Evolutionary conservation across 2,329 filamentous ascomycete genomes (phyloP).

Genomic region (Mycosphaerelloides madeirae): DNA sequence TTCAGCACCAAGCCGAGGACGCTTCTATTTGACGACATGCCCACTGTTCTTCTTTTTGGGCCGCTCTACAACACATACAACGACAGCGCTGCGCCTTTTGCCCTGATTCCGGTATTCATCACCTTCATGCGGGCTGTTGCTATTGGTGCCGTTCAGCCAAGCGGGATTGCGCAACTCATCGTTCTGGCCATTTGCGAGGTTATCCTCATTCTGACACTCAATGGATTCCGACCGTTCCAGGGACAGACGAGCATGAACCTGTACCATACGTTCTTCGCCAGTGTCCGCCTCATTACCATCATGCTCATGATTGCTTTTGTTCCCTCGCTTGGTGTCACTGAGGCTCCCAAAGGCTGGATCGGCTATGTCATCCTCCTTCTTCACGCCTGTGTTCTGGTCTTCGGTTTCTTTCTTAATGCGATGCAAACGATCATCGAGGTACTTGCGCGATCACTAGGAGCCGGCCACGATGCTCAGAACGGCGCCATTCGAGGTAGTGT

Average conservation of each 20-base stretch:
- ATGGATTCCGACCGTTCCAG: slow-evolving; percentile 86
- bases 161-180: slow-evolving; percentile 88
- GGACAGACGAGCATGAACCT: slow-evolving; percentile 94
- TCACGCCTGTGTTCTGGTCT: slow-evolving; percentile 77
- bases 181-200: slow-evolving; percentile 92
- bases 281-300: slow-evolving; percentile 65
- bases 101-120: slow-evolving; percentile 77
- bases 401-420: slow-evolving; percentile 91
- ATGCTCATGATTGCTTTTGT: slow-evolving; percentile 63
- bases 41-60: slow-evolving; percentile 83
- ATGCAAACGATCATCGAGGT: slow-evolving; percentile 89
- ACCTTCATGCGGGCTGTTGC: slow-evolving; percentile 83
- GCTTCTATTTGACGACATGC: slow-evolving; percentile 86
- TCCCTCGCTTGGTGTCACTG: slow-evolving; percentile 71
- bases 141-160: slow-evolving; percentile 87
- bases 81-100: slow-evolving; percentile 86
- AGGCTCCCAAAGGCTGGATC: slow-evolving; percentile 85
- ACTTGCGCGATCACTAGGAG: slow-evolving; percentile 72
- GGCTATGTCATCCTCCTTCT: slow-evolving; percentile 86
- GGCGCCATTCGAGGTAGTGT: slow-evolving; percentile 66
- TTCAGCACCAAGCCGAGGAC: slow-evolving; percentile 75
- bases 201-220: slow-evolving; percentile 77
- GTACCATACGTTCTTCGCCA: slow-evolving; percentile 81
- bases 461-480: slow-evolving; percentile 61
- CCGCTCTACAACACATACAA: slow-evolving; percentile 97